phyloP scores from a whole-genome alignment of 805 yeast species.

The Monosporozyma yasuniensis region DNA sequence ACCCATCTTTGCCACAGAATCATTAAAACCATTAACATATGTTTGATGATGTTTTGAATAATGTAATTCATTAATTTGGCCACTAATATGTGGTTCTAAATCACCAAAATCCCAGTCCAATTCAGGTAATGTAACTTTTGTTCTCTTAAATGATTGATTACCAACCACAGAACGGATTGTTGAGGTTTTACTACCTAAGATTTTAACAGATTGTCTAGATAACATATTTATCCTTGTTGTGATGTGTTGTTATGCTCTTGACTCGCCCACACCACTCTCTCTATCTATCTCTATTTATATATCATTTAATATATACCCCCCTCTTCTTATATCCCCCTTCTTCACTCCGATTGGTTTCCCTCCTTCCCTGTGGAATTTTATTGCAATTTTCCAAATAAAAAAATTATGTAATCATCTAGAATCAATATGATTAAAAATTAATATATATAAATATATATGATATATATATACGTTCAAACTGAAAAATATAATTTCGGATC shows the following conservation, averaged over 20 bases:
- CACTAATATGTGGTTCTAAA: slow-evolving; percentile 78
- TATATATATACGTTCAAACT: too few species aligned
- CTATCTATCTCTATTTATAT: background rate
- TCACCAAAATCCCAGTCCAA: slow-evolving; percentile 78
- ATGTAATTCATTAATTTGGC: slow-evolving; percentile 78
- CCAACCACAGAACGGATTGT: background rate
- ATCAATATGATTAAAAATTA: too few species aligned
- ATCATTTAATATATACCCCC: background rate
- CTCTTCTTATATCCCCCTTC: background rate
- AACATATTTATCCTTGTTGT: slow-evolving; percentile 2
- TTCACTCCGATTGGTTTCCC: background rate
- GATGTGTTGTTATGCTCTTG: background rate
- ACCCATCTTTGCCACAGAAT: slow-evolving; percentile 62
- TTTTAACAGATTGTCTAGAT: slow-evolving; percentile 3
- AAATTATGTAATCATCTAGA: too few species aligned
- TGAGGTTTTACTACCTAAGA: background rate
- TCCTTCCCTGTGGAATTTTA: too few species aligned
- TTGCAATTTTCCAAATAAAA: background rate
- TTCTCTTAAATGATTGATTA: slow-evolving; percentile 30
- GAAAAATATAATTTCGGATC: slow-evolving; percentile 86
- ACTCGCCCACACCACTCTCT: background rate
- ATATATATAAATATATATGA: too few species aligned
- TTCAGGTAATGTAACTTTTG: slow-evolving; percentile 70
- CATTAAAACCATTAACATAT: slow-evolving; percentile 76
- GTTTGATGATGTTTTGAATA: slow-evolving; percentile 90